These are phyloP conservation scores for Cyclostephanos tholiformis DNA, from an alignment of 108 stramenopile genomes.

Conservation along the genomic window DNA sequence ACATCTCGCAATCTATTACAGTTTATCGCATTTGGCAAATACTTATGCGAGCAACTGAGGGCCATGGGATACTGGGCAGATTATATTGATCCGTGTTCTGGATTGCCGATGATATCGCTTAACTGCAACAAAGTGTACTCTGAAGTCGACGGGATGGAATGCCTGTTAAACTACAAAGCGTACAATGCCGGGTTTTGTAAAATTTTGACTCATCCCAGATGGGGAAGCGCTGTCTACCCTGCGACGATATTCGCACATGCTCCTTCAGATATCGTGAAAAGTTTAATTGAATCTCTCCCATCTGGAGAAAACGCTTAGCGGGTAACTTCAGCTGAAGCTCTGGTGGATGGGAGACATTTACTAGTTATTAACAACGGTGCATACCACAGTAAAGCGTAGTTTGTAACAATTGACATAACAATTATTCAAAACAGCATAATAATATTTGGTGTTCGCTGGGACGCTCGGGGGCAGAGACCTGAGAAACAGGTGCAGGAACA, in stretches of 20 bases:
- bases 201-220: conserved; percentile 93
- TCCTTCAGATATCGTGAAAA: conserved; percentile 58
- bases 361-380: too few species aligned
- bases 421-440: not conserved
- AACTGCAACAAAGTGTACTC: conserved; percentile 83
- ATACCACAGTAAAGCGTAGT: not conserved
- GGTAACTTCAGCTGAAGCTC: not conserved
- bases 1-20: not conserved
- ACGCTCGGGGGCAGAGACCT: not conserved
- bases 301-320: conserved; percentile 15
- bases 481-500: not conserved
- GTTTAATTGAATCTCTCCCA: conserved; percentile 46
- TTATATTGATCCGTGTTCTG: conserved; percentile 98
- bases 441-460: not conserved
- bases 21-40: conserved; percentile 77
- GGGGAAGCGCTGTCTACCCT: conserved; percentile 96
- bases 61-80: conserved; percentile 86
- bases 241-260: conserved; percentile 92
- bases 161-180: conserved; percentile 83
- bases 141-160: conserved; percentile 95
- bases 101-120: conserved; percentile 89
- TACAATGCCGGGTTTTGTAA: conserved; percentile 97
- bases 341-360: too few species aligned
- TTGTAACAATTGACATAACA: not conserved
- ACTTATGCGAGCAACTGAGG: conserved; percentile 61